A percentile compares a stretch with the other conserved stretches of the same genome.
phyloP scores from a whole-genome alignment of 2,329 filamentous ascomycete genomes.

The Microsporum canis region DNA sequence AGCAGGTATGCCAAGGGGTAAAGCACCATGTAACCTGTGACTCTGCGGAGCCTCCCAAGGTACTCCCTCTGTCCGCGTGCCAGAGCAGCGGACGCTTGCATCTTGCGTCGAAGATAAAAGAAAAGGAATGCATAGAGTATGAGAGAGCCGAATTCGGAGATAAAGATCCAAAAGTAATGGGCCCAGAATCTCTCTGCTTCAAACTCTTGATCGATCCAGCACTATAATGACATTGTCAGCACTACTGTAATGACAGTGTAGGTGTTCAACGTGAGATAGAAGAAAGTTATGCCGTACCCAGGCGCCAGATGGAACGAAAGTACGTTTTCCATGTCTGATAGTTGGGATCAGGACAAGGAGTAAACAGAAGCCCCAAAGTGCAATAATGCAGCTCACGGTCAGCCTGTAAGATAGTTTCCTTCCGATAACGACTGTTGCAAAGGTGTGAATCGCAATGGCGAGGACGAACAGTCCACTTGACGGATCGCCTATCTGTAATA shows the following conservation, averaged over 20 bases:
- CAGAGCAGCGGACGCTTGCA: constrained; percentile 29
- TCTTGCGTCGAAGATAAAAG: constrained; percentile 37
- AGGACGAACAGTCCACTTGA: constrained; percentile 44
- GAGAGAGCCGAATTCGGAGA: constrained; percentile 42
- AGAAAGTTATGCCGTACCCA: constrained; percentile 33
- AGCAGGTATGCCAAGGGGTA: constrained; percentile 46
- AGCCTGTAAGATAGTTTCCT: constrained; percentile 35
- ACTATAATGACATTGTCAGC: constrained; percentile 26
- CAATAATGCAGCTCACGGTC: constrained; percentile 36
- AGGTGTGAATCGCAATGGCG: constrained; percentile 45
- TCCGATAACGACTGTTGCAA: constrained; percentile 39
- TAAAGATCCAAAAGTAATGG: constrained; percentile 46
- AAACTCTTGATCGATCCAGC: constrained; percentile 38
- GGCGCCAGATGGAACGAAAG: constrained; percentile 40
- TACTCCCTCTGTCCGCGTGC: constrained; percentile 28
- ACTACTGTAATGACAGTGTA: background rate
- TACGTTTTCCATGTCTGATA: constrained; percentile 29
- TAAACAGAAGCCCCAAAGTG: constrained; percentile 37
- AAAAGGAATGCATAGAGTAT: constrained; percentile 40
- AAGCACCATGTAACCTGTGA: constrained; percentile 38
- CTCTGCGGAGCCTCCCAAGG: constrained; percentile 31
- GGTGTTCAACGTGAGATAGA: background rate
- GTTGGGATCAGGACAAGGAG: constrained; percentile 39
- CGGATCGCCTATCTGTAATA: constrained; percentile 43
- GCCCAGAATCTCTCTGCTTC: constrained; percentile 39